phyloP scores from a whole-genome alignment of 78 protist species.

The Isochrysis galbana region DNA sequence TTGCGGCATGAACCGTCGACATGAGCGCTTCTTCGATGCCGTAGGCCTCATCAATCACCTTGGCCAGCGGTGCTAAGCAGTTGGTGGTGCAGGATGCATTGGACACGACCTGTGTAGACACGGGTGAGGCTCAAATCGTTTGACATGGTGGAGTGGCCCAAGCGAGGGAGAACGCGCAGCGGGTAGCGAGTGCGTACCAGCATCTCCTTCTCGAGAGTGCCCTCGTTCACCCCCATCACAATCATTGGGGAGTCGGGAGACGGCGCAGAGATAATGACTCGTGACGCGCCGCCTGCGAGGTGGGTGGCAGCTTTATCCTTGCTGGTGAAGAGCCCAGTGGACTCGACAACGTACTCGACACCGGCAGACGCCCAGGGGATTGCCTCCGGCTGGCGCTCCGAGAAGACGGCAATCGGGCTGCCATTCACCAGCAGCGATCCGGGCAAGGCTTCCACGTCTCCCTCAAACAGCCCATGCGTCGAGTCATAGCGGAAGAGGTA shows the following conservation, averaged over 20 bases:
- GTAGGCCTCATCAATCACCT: constrained; percentile 61
- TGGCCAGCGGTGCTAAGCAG: constrained; percentile 98
- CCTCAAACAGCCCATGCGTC: constrained; percentile 87
- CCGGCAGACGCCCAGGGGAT: constrained; percentile 43
- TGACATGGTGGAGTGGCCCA: no score
- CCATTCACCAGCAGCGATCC: constrained; percentile 85
- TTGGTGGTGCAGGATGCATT: constrained; percentile 99
- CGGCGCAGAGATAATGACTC: constrained; percentile 98
- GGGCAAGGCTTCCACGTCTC: constrained; percentile 25
- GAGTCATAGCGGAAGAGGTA: constrained; percentile 63
- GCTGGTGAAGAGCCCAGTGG: constrained; percentile 95
- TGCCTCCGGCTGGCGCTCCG: constrained; percentile 67
- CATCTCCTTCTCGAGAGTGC: not conserved
- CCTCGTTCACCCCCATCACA: constrained; percentile 96
- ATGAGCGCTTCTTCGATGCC: constrained; percentile 96
- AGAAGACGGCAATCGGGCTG: no score
- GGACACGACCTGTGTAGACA: no score
- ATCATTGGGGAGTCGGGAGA: constrained; percentile 90
- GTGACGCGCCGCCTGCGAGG: constrained; percentile 88
- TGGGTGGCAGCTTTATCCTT: constrained; percentile 78
- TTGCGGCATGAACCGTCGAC: constrained; percentile 99
- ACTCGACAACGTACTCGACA: constrained; percentile 90
- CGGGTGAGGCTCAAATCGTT: no score
- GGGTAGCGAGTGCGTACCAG: no score
- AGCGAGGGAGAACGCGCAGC: no score